Percentiles rank a stretch among this genome's conserved stretches.
Conservation (phyloP, 805 yeast species). For the Starmerella cellae region DNA sequence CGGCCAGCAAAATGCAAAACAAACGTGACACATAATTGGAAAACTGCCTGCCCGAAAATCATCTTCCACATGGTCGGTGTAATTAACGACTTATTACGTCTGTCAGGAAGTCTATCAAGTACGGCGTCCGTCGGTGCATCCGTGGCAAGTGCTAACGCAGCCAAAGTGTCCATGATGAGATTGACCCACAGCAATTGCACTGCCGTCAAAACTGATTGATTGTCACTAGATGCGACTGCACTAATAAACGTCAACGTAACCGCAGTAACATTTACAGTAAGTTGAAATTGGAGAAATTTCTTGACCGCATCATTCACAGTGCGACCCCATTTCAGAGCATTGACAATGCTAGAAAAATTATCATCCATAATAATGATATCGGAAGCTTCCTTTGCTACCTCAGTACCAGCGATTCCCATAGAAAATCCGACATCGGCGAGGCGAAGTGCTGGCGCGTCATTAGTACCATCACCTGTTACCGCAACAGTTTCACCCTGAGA, state of each 20-base stretch:
- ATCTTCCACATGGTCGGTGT: conserved; percentile 95
- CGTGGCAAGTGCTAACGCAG: conserved; percentile 94
- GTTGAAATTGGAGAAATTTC: conserved; percentile 90
- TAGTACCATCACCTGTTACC: conserved; percentile 98
- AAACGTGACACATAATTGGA: conserved; percentile 72
- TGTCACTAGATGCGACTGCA: conserved; percentile 71
- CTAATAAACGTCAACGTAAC: conserved; percentile 85
- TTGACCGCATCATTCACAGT: conserved; percentile 89
- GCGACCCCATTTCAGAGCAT: conserved; percentile 97
- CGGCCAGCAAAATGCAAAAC: conserved; percentile 68
- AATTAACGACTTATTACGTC: conserved; percentile 65
- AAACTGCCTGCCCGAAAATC: conserved; percentile 76
- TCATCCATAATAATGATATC: conserved; percentile 88
- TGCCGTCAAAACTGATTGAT: conserved; percentile 83
- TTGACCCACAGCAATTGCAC: conserved; percentile 97
- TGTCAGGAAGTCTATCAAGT: conserved; percentile 69
- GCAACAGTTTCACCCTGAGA: conserved; percentile 87
- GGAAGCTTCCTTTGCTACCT: conserved; percentile 95
- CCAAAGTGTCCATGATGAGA: conserved; percentile 94
- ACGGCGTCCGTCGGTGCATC: conserved; percentile 85
- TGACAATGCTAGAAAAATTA: conserved; percentile 86
- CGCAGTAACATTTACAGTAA: conserved; percentile 96
- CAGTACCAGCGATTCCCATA: conserved; percentile 98
- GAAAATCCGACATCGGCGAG: conserved; percentile 97
- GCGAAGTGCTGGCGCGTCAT: conserved; percentile 95